Evolutionary conservation across 257 asterid genomes (phyloP).

Genomic region (Orobanche coerulescens): DNA sequence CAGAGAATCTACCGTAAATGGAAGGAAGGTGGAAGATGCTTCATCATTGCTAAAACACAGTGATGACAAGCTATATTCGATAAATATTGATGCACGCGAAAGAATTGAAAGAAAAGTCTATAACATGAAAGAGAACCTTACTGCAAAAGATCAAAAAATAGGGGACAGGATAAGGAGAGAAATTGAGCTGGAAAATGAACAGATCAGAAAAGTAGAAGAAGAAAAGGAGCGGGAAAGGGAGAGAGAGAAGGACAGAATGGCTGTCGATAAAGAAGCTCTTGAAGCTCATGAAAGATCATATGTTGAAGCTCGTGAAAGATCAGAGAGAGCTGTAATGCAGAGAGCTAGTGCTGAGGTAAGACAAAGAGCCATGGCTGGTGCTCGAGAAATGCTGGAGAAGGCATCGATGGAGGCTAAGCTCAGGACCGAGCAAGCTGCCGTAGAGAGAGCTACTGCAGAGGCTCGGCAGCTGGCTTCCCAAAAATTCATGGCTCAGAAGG

Average conservation of each 20-base stretch:
- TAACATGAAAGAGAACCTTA: constrained; percentile 26
- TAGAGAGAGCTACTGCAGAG: constrained; percentile 81
- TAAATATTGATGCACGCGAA: constrained; percentile 29
- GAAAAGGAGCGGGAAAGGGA: constrained; percentile 93
- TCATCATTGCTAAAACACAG: constrained; percentile 32
- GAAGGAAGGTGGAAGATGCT: constrained; percentile 35
- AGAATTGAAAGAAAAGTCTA: constrained; percentile 33
- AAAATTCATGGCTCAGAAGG: constrained; percentile 51
- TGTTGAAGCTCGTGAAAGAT: constrained; percentile 56
- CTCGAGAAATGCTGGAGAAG: constrained; percentile 62
- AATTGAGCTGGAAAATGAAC: constrained; percentile 44
- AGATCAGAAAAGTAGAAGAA: constrained; percentile 55
- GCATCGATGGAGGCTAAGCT: constrained; percentile 57
- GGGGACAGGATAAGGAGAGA: constrained; percentile 46
- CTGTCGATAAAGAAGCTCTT: constrained; percentile 53
- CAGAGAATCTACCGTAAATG: constrained; percentile 33
- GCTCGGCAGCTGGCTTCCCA: constrained; percentile 76
- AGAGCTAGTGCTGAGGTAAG: constrained; percentile 59
- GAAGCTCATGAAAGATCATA: constrained; percentile 61
- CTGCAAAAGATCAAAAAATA: constrained; percentile 29
- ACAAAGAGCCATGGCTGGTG: constrained; percentile 51
- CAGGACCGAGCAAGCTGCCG: constrained; percentile 76
- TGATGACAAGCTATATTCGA: constrained; percentile 24
- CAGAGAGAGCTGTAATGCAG: constrained; percentile 59
- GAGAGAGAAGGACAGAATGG: constrained; percentile 94